Evolutionary conservation across 1,139 yeast species (phyloP), one percentile per base, ranked within the genome.

Genomic region (Taphrina betulina): DNA sequence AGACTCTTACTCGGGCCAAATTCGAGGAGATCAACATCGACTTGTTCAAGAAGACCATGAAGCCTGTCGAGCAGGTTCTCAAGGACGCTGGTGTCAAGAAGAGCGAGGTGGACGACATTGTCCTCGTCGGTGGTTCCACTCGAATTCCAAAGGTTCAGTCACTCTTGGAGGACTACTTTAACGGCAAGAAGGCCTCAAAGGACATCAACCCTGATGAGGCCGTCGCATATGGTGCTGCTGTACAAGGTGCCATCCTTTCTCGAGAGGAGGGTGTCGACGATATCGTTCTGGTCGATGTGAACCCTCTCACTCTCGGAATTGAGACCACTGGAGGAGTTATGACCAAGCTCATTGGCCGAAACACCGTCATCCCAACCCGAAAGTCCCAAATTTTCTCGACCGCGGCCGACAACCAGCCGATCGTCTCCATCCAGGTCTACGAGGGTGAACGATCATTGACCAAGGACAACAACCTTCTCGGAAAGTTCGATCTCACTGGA

Each of bases 151-250:
- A 88, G 79, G 95, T 89, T 64, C 96, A 87, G 78, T 85, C 85
- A 73, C 78, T 89, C 67, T 79, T 89, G 64, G 95, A 89, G 75
- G 78, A 80, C 64, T 88, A 75, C 80, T 89, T 89, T 73, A 84
- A 84, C 70, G 95, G 95, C 68, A 89, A 89, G 80, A 85, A 88
- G 76, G 92, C 95, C 58, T 83, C 95, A 64, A 88, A 87, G 79
- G 95, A 95, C 75, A 88, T 89, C 69, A 89, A 89, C 78, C 96
- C 96, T 60, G 96, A 89, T 75, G 95, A 88, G 78, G 95, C 95
- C 70, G 95, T 88, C 72, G 96, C 96, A 60, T 88, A 83, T 71
- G 96, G 96, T 81, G 96, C 96, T 61, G 95, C 96, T 65, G 95
- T 88, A 64, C 96, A 89, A 77, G 96, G 95, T 60, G 96, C 96